These are phyloP conservation scores for Taxillus chinensis DNA, from an alignment of 164 flowering plant species.

Conservation along the genomic window DNA sequence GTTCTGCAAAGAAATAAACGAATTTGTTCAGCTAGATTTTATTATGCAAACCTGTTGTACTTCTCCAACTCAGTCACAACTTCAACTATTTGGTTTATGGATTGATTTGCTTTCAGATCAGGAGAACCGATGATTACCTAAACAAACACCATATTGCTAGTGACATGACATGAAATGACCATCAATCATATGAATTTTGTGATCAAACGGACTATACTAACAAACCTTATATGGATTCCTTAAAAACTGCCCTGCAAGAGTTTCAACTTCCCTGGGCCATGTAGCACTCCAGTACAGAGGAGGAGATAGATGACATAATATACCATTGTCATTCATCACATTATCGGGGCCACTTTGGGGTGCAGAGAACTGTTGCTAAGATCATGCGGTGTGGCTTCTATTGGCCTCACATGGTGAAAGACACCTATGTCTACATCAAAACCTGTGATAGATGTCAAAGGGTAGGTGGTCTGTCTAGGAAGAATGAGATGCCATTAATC, in stretches of 20 bases:
- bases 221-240: constrained; percentile 86
- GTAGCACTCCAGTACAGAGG: constrained; percentile 99
- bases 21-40: background rate
- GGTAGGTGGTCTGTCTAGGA: no score
- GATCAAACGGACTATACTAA: background rate
- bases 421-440: no score
- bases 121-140: constrained; percentile 86
- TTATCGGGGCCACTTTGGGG: no score
- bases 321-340: no score
- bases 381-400: no score
- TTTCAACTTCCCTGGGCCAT: constrained; percentile 97
- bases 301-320: no score
- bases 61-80: constrained; percentile 71
- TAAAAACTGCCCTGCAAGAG: constrained; percentile 79
- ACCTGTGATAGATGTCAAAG: no score
- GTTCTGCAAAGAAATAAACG: no score
- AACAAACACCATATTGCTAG: constrained; percentile 4
- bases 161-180: background rate
- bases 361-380: no score
- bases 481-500: no score
- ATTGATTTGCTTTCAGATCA: constrained; percentile 87
- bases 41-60: constrained; percentile 59
- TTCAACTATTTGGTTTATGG: constrained; percentile 86
- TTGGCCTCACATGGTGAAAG: no score
- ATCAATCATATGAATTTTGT: background rate